Evolutionary conservation across 2,329 filamentous ascomycete genomes (phyloP).

Genomic region (Alternaria gansuensis): DNA sequence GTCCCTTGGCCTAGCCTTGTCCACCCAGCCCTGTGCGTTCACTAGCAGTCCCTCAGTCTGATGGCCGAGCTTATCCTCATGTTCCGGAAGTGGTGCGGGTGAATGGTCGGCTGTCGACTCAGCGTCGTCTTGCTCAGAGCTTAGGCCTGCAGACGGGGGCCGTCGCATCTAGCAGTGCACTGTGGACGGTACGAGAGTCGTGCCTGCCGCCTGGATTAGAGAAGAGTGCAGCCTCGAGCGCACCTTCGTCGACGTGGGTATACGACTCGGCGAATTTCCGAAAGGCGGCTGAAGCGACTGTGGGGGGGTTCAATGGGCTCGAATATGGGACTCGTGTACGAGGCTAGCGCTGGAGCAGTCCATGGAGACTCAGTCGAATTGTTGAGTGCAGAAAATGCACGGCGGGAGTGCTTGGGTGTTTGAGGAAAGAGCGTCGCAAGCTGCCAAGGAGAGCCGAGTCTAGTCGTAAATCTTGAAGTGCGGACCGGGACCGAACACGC

Average conservation of each 20-base stretch:
- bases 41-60: conserved; percentile 21
- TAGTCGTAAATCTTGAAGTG: conserved; percentile 22
- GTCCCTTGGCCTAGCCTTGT: conserved; percentile 10
- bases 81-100: conserved; percentile 21
- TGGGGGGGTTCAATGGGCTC: conserved; percentile 8
- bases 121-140: conserved; percentile 21
- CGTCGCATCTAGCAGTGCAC: conserved; percentile 21
- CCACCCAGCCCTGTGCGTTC: conserved; percentile 17
- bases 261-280: conserved; percentile 7
- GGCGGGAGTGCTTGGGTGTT: conserved; percentile 18
- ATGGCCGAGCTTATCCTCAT: conserved; percentile 25
- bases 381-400: conserved; percentile 16
- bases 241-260: conserved; percentile 10
- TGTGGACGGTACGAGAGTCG: conserved; percentile 7
- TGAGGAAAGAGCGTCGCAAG: conserved; percentile 30
- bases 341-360: conserved; percentile 4
- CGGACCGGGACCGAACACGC: conserved; percentile 21
- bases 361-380: conserved; percentile 7
- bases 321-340: background rate
- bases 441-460: conserved; percentile 34
- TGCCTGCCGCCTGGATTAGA: conserved; percentile 8
- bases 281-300: conserved; percentile 18
- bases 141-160: conserved; percentile 14
- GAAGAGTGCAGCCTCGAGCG: conserved; percentile 9
- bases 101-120: conserved; percentile 16